These are phyloP conservation scores for Imleria badia DNA, from an alignment of 768 basidiomycete genomes.

Conservation along the genomic window DNA sequence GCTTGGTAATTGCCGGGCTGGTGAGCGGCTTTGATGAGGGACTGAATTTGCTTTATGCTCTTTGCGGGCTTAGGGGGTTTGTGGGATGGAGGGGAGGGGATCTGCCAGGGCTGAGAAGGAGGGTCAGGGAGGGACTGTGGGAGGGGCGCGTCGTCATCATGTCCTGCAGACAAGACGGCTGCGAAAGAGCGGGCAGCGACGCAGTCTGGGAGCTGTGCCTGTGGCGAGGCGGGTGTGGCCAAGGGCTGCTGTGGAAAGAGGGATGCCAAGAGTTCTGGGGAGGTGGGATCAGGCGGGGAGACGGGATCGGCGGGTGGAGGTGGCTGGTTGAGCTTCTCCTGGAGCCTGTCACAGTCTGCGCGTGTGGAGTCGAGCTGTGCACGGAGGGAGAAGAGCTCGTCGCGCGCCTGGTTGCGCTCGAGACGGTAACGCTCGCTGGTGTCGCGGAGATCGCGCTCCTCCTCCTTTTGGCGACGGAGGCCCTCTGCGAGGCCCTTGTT, in stretches of 20 bases:
- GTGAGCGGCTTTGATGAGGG: constrained; percentile 43
- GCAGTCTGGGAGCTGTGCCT: constrained; percentile 35
- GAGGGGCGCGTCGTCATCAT: constrained; percentile 25
- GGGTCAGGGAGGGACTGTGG: constrained; percentile 22
- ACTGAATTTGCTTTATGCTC: constrained; percentile 41
- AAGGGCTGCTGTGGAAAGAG: constrained; percentile 23
- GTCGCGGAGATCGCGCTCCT: constrained; percentile 36
- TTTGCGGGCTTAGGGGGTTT: constrained; percentile 30
- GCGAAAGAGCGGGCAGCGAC: constrained; percentile 36
- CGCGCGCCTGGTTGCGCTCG: constrained; percentile 38
- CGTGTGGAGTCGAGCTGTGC: constrained; percentile 34
- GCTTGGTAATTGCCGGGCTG: constrained; percentile 42
- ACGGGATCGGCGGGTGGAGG: constrained; percentile 6
- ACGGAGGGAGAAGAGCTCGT: constrained; percentile 32
- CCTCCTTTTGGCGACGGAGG: constrained; percentile 40
- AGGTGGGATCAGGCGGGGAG: constrained; percentile 1
- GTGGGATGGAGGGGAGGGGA: constrained; percentile 7
- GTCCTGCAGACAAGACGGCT: constrained; percentile 32
- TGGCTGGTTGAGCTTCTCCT: constrained; percentile 20
- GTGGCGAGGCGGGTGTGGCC: constrained; percentile 34
- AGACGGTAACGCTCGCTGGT: constrained; percentile 33
- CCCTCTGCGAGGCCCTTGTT: constrained; percentile 42
- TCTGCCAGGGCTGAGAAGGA: constrained; percentile 26
- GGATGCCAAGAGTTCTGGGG: constrained; percentile 16
- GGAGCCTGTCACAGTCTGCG: constrained; percentile 33